Conservation (phyloP, 257 asterid genomes). For the Parsonsia alboflavescens region DNA sequence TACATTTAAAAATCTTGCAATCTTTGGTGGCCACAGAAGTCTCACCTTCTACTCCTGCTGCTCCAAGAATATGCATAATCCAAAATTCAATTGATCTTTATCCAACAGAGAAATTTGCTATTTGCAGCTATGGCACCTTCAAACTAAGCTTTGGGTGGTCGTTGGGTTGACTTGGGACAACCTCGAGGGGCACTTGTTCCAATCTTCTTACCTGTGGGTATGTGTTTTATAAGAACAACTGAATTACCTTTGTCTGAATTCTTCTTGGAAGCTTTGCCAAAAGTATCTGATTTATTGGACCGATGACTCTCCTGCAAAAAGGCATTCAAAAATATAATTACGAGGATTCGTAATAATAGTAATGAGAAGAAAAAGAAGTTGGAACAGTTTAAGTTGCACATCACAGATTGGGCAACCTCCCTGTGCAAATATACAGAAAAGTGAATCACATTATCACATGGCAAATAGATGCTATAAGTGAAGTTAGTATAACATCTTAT, state of each 20-base stretch:
- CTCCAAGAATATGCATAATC: background rate
- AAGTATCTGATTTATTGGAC: constrained; percentile 27
- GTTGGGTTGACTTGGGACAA: constrained; percentile 30
- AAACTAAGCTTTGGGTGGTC: constrained; percentile 8
- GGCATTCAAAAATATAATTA: background rate
- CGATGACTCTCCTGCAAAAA: constrained; percentile 34
- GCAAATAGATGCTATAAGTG: background rate
- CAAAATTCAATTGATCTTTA: background rate
- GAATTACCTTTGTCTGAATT: constrained; percentile 39
- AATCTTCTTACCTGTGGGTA: constrained; percentile 43
- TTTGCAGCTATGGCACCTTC: background rate
- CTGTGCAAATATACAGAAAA: background rate
- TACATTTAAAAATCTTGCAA: background rate
- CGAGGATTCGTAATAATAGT: background rate
- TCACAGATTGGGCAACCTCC: background rate
- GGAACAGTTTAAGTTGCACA: background rate
- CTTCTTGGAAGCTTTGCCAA: constrained; percentile 30
- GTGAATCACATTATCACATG: background rate
- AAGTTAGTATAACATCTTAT: background rate
- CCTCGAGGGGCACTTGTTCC: constrained; percentile 37
- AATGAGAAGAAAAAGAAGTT: background rate
- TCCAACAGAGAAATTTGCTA: background rate
- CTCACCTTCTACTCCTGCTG: background rate
- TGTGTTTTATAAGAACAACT: constrained; percentile 53
- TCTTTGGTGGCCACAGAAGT: background rate